phyloP scores from a whole-genome alignment of 345 rosid genomes.

The Citrus australasica region DNA sequence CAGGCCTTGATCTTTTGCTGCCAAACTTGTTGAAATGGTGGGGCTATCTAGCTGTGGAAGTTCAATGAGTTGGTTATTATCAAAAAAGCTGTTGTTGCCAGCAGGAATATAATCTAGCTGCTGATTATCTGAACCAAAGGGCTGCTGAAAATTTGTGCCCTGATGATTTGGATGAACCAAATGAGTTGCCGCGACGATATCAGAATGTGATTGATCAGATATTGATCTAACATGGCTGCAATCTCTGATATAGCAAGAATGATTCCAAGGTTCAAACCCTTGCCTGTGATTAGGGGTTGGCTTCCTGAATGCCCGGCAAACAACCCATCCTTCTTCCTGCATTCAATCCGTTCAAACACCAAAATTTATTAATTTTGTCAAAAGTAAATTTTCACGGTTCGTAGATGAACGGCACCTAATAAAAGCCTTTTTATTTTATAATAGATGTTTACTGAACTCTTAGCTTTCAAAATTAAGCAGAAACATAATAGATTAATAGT shows the following conservation, averaged over 20 bases:
- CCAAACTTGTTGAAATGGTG: slow-evolving; percentile 46
- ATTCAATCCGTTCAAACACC: background rate
- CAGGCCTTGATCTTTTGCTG: slow-evolving; percentile 18
- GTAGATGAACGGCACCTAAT: no score
- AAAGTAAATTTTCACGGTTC: no score
- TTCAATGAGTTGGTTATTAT: slow-evolving; percentile 38
- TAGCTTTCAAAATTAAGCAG: background rate
- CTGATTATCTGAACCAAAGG: slow-evolving; percentile 15
- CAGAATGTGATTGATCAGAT: slow-evolving; percentile 13
- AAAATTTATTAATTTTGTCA: background rate
- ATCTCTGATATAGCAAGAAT: slow-evolving; percentile 36
- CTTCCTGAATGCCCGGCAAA: slow-evolving; percentile 89
- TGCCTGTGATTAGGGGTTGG: slow-evolving; percentile 75
- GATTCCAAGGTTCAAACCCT: slow-evolving; percentile 68
- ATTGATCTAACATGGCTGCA: slow-evolving; percentile 18
- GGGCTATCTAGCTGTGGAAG: slow-evolving; percentile 79
- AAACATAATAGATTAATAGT: background rate
- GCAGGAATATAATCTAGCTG: slow-evolving; percentile 16
- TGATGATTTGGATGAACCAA: slow-evolving; percentile 5
- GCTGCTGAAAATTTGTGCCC: slow-evolving; percentile 17
- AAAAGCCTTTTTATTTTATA: no score
- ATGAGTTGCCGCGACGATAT: background rate
- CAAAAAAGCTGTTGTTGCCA: slow-evolving; percentile 20
- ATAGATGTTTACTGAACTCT: no score
- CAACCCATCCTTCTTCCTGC: slow-evolving; percentile 99